Percentiles rank a stretch among this genome's conserved stretches.
Conservation (phyloP, 768 basidiomycete species). For the Tylopilus balloui region DNA sequence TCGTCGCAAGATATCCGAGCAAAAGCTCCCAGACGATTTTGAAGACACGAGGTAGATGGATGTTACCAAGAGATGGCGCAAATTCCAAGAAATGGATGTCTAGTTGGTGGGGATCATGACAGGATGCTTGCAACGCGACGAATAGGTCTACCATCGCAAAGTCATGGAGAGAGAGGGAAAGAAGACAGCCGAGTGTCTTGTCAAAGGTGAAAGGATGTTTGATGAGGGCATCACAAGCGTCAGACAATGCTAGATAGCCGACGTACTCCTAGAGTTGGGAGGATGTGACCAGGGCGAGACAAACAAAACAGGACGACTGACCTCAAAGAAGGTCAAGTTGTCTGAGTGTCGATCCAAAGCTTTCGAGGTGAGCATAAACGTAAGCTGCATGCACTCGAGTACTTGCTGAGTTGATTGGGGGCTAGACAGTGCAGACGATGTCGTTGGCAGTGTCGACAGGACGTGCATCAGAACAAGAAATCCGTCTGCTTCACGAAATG, state of each 20-base stretch:
- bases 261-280: conserved; percentile 35
- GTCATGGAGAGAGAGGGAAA: conserved; percentile 63
- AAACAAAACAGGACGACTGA: conserved; percentile 36
- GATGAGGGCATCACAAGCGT: conserved; percentile 54
- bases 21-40: conserved; percentile 53
- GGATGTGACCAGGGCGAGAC: conserved; percentile 13
- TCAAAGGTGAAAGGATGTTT: conserved; percentile 44
- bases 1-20: conserved; percentile 33
- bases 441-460: conserved; percentile 51
- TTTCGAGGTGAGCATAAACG: conserved; percentile 61
- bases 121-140: conserved; percentile 33
- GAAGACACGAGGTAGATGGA: conserved; percentile 59
- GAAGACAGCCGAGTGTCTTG: conserved; percentile 60
- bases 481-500: conserved; percentile 79
- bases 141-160: conserved; percentile 58
- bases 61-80: conserved; percentile 39
- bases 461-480: conserved; percentile 72
- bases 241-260: conserved; percentile 59
- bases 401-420: conserved; percentile 37
- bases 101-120: conserved; percentile 39
- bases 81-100: conserved; percentile 41
- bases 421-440: conserved; percentile 25
- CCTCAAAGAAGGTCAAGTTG: conserved; percentile 66
- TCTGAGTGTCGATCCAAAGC: conserved; percentile 51
- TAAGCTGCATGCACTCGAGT: conserved; percentile 53